These are phyloP conservation scores for Globisporangium okanoganense DNA, from an alignment of 352 stramenopile species.

Conservation along the genomic window DNA sequence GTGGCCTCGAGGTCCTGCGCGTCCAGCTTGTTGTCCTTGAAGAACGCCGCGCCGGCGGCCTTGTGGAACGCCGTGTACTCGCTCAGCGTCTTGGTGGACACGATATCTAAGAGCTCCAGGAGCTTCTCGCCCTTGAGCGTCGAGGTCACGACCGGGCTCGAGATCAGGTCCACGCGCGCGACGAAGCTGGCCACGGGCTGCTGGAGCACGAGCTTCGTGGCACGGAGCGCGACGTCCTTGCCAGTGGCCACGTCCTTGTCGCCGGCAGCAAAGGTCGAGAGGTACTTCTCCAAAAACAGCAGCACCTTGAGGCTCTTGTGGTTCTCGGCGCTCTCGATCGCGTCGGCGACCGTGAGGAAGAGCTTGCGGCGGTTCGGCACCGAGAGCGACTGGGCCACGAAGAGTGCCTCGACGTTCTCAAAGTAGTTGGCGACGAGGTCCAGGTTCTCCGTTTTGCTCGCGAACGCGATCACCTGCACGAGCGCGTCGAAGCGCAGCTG, in stretches of 20 bases:
- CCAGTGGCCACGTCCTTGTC: constrained; percentile 51
- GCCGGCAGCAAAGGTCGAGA: constrained; percentile 52
- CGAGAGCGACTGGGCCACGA: constrained; percentile 41
- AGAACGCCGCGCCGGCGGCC: constrained; percentile 52
- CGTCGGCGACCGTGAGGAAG: constrained; percentile 66
- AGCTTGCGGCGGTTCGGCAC: constrained; percentile 51
- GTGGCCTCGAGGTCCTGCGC: constrained; percentile 66
- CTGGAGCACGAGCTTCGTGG: constrained; percentile 82
- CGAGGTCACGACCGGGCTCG: constrained; percentile 70
- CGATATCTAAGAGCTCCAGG: constrained; percentile 89
- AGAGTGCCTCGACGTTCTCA: constrained; percentile 51
- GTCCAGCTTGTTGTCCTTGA: constrained; percentile 53
- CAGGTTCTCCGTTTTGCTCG: constrained; percentile 50
- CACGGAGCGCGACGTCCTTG: constrained; percentile 77
- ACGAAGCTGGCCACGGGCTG: constrained; percentile 90
- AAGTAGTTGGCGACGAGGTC: constrained; percentile 71
- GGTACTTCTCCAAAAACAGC: constrained; percentile 73
- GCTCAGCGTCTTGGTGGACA: constrained; percentile 89
- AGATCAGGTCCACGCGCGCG: constrained; percentile 84
- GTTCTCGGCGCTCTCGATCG: constrained; percentile 32
- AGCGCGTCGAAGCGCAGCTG: constrained; percentile 70
- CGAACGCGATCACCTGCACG: constrained; percentile 54
- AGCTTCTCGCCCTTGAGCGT: constrained; percentile 67
- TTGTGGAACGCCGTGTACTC: constrained; percentile 87
- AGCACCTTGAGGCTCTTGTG: constrained; percentile 54